Conservation (phyloP, 768 basidiomycete genomes). For the Pholiota conissans region DNA sequence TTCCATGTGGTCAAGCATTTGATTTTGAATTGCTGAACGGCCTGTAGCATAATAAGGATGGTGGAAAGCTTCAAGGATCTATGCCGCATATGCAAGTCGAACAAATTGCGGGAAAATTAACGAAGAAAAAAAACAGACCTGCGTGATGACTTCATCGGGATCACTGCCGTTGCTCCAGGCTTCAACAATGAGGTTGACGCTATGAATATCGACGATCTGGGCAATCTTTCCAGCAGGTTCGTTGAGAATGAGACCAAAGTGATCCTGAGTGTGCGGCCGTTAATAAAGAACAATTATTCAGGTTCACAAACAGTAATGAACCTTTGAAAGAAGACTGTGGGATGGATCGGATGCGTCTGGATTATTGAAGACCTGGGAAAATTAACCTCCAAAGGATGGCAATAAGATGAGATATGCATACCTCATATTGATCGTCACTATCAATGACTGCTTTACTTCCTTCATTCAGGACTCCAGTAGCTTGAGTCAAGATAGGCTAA, state of each 20-base stretch:
- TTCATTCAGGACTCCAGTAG: conserved; percentile 55
- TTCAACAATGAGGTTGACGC: conserved; percentile 58
- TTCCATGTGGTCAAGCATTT: conserved; percentile 59
- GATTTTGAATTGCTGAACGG: conserved; percentile 51
- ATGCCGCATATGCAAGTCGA: too few relatives aligned
- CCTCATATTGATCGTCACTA: conserved; percentile 67
- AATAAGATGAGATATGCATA: conserved; percentile 19
- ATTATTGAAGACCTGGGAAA: conserved; percentile 61
- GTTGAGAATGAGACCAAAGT: conserved; percentile 71
- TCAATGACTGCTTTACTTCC: conserved; percentile 72
- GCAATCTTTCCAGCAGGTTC: conserved; percentile 78
- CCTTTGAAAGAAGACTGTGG: conserved; percentile 72
- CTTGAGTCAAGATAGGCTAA: conserved; percentile 62
- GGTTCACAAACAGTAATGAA: conserved; percentile 17
- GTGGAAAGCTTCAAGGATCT: conserved; percentile 67
- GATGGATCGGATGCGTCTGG: conserved; percentile 70
- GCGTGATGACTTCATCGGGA: conserved; percentile 43
- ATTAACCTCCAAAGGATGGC: neutral
- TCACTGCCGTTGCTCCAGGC: conserved; percentile 51
- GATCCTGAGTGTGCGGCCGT: conserved; percentile 44
- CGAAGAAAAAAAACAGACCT: conserved; percentile 25
- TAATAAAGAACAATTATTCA: neutral
- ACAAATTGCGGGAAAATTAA: neutral
- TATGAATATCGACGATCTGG: conserved; percentile 61
- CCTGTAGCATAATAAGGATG: conserved; percentile 66